Evolutionary conservation across 1,284 basidiomycete genomes (phyloP), one percentile per base, ranked within the genome.

Genomic region (Boletus albobrunnescens): DNA sequence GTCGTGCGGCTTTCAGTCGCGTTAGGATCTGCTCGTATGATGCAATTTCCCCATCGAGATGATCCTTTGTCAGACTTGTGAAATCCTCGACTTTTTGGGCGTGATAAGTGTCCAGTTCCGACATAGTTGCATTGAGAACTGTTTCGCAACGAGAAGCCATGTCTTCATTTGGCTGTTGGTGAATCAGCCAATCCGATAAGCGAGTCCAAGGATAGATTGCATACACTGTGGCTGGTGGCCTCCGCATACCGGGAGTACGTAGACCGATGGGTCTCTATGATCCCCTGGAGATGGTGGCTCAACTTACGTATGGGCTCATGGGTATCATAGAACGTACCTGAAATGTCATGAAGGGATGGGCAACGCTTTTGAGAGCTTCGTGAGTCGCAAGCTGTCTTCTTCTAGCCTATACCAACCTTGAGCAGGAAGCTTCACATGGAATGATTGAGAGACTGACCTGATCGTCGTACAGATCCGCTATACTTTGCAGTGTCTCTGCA

Each of bases 121-220:
- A 87, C 78, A 91, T 84, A 0, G 91, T 91, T 4, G 83, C 83
- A 63, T 93, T 93, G 20, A 94, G 68, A 7, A 92, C 87, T 0
- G 91, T 93, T 67, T 94, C 91, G 63, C 87, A 92, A 16, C 90
- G 78, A 3, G 81, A 73, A 2, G 82, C 79, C 50, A 85, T 67
- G 14, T 84, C 82, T 47, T 83, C 79, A 54, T 83, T 72, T n/a
- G 73, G 64, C 82, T 85, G 48, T 11, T 41, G 12, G 27, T 19
- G 42, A 39, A 45, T 47, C 33, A 51, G 46, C 46, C 16, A 52
- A 38, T 28, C 24, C n/a, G n/a, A n/a, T n/a, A 53, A 35, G n/a
- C 16, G n/a, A n/a, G 26, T 2, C 4, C 20, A 23, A 6, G 32
- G 2, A 27, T 23, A 42, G 16, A 42, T 33, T 46, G 7, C 52